These are phyloP conservation scores for Saccharum spontaneum DNA, from an alignment of 176 grass and related monocot species.

Conservation along the genomic window DNA sequence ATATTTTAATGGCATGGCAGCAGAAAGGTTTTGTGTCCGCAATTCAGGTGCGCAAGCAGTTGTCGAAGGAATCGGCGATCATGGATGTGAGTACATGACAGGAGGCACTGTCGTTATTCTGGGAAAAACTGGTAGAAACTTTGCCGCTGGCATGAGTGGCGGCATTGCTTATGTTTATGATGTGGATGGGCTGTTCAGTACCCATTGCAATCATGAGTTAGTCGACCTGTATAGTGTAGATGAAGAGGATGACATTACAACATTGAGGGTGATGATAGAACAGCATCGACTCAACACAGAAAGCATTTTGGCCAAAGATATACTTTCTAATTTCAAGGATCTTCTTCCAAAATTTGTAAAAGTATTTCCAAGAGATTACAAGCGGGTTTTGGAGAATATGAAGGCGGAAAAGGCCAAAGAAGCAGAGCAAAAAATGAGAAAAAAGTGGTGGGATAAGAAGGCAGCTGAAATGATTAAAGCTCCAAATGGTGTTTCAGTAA, in stretches of 20 bases:
- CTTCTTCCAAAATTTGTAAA: constrained; percentile 60
- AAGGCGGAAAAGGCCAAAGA: constrained; percentile 34
- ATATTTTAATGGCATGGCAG: constrained; percentile 69
- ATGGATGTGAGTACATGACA: constrained; percentile 84
- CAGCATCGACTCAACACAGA: constrained; percentile 54
- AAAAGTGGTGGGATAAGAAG: constrained; percentile 36
- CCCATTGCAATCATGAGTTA: constrained; percentile 53
- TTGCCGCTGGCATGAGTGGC: constrained; percentile 75
- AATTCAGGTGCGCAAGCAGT: constrained; percentile 75
- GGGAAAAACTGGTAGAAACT: constrained; percentile 69
- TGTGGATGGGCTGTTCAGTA: constrained; percentile 55
- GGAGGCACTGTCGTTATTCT: constrained; percentile 66
- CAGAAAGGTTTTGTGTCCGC: constrained; percentile 69
- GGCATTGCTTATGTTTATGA: constrained; percentile 68
- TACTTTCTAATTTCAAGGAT: constrained; percentile 49
- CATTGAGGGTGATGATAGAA: constrained; percentile 58
- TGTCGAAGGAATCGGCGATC: constrained; percentile 68
- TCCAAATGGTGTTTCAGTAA: constrained; percentile 37
- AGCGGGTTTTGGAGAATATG: constrained; percentile 45
- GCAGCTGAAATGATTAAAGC: constrained; percentile 38
- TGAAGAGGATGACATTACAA: constrained; percentile 59
- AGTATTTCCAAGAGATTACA: constrained; percentile 73
- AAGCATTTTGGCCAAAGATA: constrained; percentile 51
- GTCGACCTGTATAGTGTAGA: constrained; percentile 55
- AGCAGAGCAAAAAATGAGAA: constrained; percentile 15